Base-by-base conservation (phyloP, 495 filamentous ascomycete genomes). In the Penicillium paxilli region DNA sequence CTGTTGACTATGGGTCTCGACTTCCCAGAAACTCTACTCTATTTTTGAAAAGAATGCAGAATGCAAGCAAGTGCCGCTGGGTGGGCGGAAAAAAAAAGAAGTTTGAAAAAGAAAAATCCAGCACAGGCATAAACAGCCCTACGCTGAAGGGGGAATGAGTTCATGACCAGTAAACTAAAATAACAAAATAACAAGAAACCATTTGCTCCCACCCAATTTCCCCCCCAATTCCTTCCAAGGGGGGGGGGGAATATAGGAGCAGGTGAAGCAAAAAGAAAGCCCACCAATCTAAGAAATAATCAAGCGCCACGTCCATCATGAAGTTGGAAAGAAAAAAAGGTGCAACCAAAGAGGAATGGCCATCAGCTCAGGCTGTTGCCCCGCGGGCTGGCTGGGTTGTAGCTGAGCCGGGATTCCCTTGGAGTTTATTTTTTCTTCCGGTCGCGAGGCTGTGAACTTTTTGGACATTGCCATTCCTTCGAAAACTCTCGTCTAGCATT, bases 401-500 rank as follows among this genome's bases (percentile, higher is more conserved):
- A n/a, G n/a, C n/a, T n/a, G n/a, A 37, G n/a, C 33, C 33, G 35
- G 35, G 7, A 14, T 16, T 37, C n/a, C n/a, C 14, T 5, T 12
- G 35, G 11, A n/a, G 16, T 5, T 8, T 12, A 22, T 23, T 23
- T 9, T 23, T 37, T 14, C 16, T 32, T 42, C 53, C 28, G 35
- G 50, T 55, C 46, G 41, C 35, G 53, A 23, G 47, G 30, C 48
- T 50, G 33, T 51, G 52, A 64, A 64, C 57, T 64, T 64, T 64
- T 64, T 35, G 25, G 51, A 58, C 58, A 57, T 55, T 64, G 58
- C 51, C 52, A 58, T 63, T 65, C 59, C 64, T 62, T 38, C 35
- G 35, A 38, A 28, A 58, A 57, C 65, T 66, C 63, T 72, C 72
- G 62, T 75, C 67, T 73, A 76, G 63, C 73, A 73, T 76, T 68